Conservation (phyloP, 2,329 filamentous ascomycete genomes). For the Penicillium sp. region DNA sequence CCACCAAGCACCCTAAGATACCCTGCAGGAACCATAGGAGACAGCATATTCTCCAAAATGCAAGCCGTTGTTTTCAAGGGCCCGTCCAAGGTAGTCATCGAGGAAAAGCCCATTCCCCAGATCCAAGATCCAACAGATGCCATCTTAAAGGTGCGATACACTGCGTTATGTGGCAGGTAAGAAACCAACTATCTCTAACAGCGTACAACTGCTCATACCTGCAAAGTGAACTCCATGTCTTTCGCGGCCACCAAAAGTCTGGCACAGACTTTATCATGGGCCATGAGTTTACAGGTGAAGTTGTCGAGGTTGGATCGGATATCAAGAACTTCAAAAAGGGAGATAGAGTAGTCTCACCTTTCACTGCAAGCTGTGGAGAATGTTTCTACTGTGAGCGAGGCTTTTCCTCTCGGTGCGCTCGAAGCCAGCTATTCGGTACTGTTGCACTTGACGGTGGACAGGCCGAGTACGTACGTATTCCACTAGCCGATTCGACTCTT, state of each 20-base stretch:
- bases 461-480: constrained; percentile 77
- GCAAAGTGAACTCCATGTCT: constrained; percentile 72
- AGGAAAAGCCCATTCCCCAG: constrained; percentile 67
- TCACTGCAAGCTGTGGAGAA: constrained; percentile 70
- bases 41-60: constrained; percentile 51
- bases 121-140: constrained; percentile 69
- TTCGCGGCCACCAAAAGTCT: constrained; percentile 73
- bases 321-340: constrained; percentile 68
- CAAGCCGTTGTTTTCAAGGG: constrained; percentile 85
- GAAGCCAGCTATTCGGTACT: constrained; percentile 68
- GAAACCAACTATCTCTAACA: background rate
- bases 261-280: constrained; percentile 62
- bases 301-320: constrained; percentile 41
- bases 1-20: background rate
- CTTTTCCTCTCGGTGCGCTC: constrained; percentile 70
- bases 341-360: constrained; percentile 76
- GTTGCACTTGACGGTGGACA: constrained; percentile 69
- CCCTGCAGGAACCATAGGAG: background rate
- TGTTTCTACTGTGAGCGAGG: constrained; percentile 81
- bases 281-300: constrained; percentile 80
- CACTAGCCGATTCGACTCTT: constrained; percentile 73
- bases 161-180: constrained; percentile 82
- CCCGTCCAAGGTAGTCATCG: constrained; percentile 67
- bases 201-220: background rate
- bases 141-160: constrained; percentile 76